Conservation (phyloP, 2,329 filamentous ascomycete species). For the Atkinsonella hypoxylon region DNA sequence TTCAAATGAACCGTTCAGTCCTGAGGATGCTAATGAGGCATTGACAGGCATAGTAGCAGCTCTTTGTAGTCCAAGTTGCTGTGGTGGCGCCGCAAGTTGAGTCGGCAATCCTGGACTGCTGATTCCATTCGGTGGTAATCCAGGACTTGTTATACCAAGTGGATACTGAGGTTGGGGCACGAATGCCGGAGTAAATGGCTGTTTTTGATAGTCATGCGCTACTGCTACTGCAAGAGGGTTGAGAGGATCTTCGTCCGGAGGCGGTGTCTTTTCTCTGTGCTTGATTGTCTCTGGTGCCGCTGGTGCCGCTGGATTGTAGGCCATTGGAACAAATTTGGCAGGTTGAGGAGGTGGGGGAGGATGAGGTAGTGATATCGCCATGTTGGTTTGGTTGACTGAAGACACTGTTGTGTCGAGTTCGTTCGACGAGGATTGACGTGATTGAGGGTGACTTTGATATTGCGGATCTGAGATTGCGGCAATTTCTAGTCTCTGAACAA, state of each 20-base stretch:
- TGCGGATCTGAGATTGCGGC: constrained; percentile 52
- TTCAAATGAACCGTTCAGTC: constrained; percentile 25
- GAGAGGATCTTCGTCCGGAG: constrained; percentile 51
- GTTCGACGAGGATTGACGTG: constrained; percentile 8
- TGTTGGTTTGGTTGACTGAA: not conserved
- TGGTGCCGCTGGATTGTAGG: constrained; percentile 71
- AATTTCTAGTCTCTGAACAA: constrained; percentile 63
- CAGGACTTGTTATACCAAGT: constrained; percentile 31
- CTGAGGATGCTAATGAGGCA: constrained; percentile 16
- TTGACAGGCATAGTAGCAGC: constrained; percentile 37
- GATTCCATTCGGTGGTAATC: constrained; percentile 13
- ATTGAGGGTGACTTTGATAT: constrained; percentile 21
- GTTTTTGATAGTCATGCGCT: constrained; percentile 40
- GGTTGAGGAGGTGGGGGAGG: constrained; percentile 17
- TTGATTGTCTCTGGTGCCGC: constrained; percentile 59
- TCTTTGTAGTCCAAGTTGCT: constrained; percentile 35
- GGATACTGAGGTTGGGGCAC: constrained; percentile 31
- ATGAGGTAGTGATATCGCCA: constrained; percentile 11
- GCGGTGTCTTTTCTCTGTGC: constrained; percentile 70
- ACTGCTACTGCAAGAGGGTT: constrained; percentile 48
- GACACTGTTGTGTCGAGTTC: constrained; percentile 8
- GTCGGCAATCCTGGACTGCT: constrained; percentile 19
- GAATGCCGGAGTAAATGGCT: constrained; percentile 41
- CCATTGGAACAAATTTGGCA: constrained; percentile 48
- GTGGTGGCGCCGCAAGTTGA: constrained; percentile 24